phyloP scores from a whole-genome alignment of 176 grass and related monocot genomes.

The Zea luxurians region DNA sequence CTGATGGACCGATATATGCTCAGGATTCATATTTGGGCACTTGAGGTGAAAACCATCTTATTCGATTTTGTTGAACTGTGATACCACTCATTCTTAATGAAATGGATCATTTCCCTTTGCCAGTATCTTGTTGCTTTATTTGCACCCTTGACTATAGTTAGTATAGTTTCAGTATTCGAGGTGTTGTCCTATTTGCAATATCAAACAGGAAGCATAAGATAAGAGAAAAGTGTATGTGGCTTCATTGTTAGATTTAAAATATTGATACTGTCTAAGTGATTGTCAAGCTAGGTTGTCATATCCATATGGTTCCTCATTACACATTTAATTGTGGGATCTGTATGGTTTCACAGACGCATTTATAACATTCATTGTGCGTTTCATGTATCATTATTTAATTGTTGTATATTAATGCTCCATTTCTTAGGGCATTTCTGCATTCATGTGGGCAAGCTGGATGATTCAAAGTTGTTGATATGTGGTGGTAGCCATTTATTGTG shows the following conservation, averaged over 20 bases:
- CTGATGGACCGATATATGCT: background rate
- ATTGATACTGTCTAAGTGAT: slow-evolving; percentile 7
- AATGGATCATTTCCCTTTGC: slow-evolving; percentile 4
- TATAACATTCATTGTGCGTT: slow-evolving; percentile 10
- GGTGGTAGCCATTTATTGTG: slow-evolving; percentile 29
- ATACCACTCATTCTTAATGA: background rate
- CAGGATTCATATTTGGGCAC: background rate
- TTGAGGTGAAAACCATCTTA: background rate
- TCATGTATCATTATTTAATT: slow-evolving; percentile 34
- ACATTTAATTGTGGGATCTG: slow-evolving; percentile 39
- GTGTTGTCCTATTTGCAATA: background rate
- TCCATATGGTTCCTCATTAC: slow-evolving; percentile 11
- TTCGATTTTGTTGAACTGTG: background rate
- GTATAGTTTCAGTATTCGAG: slow-evolving; percentile 20
- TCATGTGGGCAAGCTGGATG: slow-evolving; percentile 11
- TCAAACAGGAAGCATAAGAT: background rate
- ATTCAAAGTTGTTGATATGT: slow-evolving; percentile 4
- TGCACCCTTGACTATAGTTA: background rate
- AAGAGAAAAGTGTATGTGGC: slow-evolving; percentile 7
- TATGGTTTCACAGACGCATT: slow-evolving; percentile 34
- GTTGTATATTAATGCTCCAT: slow-evolving; percentile 24
- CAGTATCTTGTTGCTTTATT: slow-evolving; percentile 17
- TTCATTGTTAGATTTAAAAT: slow-evolving; percentile 23
- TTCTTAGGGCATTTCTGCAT: slow-evolving; percentile 25
- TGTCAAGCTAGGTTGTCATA: background rate